phyloP scores from a whole-genome alignment of 2,329 filamentous ascomycete genomes.

The Drechslerella coelobrocha region DNA sequence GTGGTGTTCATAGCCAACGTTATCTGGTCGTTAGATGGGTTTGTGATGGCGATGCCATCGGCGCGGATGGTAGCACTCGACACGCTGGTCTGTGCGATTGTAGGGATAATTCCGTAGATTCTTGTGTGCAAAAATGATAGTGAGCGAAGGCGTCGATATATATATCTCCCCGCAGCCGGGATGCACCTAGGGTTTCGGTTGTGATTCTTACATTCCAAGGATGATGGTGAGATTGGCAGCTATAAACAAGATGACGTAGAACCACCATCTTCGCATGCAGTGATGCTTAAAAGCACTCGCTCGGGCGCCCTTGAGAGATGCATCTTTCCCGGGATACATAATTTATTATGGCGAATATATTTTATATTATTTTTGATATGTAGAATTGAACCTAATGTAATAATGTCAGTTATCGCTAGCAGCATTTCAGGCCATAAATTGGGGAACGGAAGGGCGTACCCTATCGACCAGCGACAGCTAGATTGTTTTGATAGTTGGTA shows the following conservation, averaged over 20 bases:
- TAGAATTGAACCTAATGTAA: not conserved
- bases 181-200: not conserved
- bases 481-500: not conserved
- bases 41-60: constrained; percentile 63
- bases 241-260: constrained; percentile 64
- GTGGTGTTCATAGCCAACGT: constrained; percentile 66
- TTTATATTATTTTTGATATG: no score
- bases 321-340: not conserved
- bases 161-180: no score
- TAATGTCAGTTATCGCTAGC: not conserved
- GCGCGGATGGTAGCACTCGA: constrained; percentile 64
- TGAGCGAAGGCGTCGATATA: no score
- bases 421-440: not conserved
- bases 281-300: constrained; percentile 56
- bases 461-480: not conserved
- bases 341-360: not conserved
- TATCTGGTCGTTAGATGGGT: constrained; percentile 61
- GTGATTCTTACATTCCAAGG: constrained; percentile 66
- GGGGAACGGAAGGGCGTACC: not conserved
- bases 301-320: not conserved
- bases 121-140: constrained; percentile 58
- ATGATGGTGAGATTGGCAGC: constrained; percentile 65
- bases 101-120: constrained; percentile 66
- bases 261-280: constrained; percentile 68
- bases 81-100: constrained; percentile 66